Evolutionary conservation across 345 rosid species (phyloP), one percentile per base, ranked within the genome.

Genomic region (Lepidium didymum): DNA sequence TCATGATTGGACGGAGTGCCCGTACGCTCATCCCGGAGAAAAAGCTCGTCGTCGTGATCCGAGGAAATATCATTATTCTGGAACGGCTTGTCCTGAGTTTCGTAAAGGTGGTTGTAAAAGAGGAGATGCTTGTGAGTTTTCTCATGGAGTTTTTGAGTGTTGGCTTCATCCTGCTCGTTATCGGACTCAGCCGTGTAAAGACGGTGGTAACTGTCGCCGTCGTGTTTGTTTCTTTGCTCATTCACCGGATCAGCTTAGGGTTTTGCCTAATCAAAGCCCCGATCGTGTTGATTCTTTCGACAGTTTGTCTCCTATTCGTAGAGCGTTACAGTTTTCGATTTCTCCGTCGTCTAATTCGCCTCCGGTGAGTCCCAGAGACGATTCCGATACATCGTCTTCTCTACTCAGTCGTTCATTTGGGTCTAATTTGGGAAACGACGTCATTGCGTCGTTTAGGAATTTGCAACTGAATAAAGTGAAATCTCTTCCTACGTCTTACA

Each of bases 1-100:
- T 2, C 98, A 92, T 52, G 98, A 92, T 82, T 92, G 98, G 98
- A 92, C 98, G 0, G 98, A 92, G 80, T 92, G 97, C 56, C 98
- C 98, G 10, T 92, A 84, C 75, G 98, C 97, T 11, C 98, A 93
- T 66, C 97, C 97, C 5, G 98, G 98, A 0, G 98, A 90, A 68
- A 88, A 90, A 68, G 98, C 98, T 31, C 84, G 96, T 6, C 75
- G 98, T 31, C 76, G 98, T 1, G 98, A 92, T 74, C 98, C 98
- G 62, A 75, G 89, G 53, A 82, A 85, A 79, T 84, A 57, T 50
- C 90, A 85, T 36, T 92, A 92, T 33, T 90, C 97, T 1, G 97
- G 97, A 0, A 67, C 94, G 19, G 91, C 96, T 1, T 92, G 98
- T 72, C 86, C 98, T 0, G 97, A 90, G 18, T 93, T 88, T 15